Percentiles rank a stretch among this genome's conserved stretches.
Conservation (phyloP, 208 protist species). For the Phytomonas sp. region DNA sequence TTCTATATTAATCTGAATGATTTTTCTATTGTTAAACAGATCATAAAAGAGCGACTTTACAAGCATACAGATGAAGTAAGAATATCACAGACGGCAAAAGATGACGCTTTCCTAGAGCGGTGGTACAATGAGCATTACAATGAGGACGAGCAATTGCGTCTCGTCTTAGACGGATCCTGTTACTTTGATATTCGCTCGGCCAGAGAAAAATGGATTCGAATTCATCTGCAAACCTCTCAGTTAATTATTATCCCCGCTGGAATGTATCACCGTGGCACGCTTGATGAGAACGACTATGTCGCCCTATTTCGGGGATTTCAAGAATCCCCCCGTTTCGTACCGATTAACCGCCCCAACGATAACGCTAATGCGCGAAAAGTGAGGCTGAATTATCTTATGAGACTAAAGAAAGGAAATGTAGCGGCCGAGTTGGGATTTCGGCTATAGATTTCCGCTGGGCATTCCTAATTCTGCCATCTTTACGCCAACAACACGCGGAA, state of each 20-base stretch:
- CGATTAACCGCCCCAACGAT: constrained; percentile 62
- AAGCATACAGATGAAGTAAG: constrained; percentile 86
- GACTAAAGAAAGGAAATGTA: constrained; percentile 83
- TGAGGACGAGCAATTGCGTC: constrained; percentile 90
- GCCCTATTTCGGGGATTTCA: constrained; percentile 71
- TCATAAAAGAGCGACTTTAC: constrained; percentile 83
- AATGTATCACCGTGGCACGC: constrained; percentile 76
- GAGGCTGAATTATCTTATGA: constrained; percentile 80
- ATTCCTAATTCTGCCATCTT: neutral
- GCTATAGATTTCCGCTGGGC: neutral
- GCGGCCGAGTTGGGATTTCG: constrained; percentile 66
- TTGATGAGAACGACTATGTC: constrained; percentile 88
- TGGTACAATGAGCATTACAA: constrained; percentile 92
- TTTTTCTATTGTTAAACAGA: constrained; percentile 76
- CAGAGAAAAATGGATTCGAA: constrained; percentile 90
- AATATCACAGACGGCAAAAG: constrained; percentile 85
- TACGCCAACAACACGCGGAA: neutral
- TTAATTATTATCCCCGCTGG: constrained; percentile 81
- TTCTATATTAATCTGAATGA: constrained; percentile 80
- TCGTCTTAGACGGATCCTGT: constrained; percentile 84
- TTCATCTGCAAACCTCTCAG: constrained; percentile 70
- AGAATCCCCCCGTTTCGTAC: constrained; percentile 77
- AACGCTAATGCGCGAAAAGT: constrained; percentile 62
- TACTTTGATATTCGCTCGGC: constrained; percentile 89
- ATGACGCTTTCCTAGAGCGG: constrained; percentile 78